phyloP scores from a whole-genome alignment of 139 green algal species.

The Pleodorina starrii region DNA sequence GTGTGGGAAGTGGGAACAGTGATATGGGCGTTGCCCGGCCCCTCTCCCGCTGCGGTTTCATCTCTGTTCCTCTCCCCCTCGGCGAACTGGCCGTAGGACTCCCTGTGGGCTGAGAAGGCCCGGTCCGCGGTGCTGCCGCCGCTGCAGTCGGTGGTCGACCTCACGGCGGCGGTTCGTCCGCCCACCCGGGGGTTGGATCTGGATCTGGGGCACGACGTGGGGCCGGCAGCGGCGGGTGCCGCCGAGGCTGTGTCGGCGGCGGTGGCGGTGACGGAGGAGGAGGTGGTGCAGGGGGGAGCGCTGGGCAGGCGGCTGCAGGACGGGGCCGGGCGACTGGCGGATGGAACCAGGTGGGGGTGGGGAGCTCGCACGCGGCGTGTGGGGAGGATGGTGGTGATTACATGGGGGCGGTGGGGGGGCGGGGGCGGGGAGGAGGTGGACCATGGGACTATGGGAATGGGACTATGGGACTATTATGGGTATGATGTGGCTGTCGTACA shows the following conservation, averaged over 20 bases:
- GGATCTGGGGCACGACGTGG: constrained; percentile 5
- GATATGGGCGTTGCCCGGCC: no score
- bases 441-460: no score
- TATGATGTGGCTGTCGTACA: no score
- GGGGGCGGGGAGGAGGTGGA: no score
- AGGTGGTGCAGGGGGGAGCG: constrained; percentile 31
- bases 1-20: no score
- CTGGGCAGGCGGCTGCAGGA: constrained; percentile 65
- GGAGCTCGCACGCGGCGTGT: no score
- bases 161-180: constrained; percentile 71
- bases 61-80: background rate
- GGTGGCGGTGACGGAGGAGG: constrained; percentile 13
- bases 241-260: background rate
- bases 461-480: no score
- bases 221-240: background rate
- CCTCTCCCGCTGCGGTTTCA: no score
- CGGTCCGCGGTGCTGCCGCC: constrained; percentile 67
- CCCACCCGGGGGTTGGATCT: constrained; percentile 55
- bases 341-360: constrained; percentile 80
- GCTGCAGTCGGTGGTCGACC: constrained; percentile 75
- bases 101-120: constrained; percentile 52
- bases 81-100: constrained; percentile 48
- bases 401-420: no score
- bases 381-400: background rate
- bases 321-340: constrained; percentile 70